Conservation (phyloP, 2,329 filamentous ascomycete species). For the Didymella pomorum region DNA sequence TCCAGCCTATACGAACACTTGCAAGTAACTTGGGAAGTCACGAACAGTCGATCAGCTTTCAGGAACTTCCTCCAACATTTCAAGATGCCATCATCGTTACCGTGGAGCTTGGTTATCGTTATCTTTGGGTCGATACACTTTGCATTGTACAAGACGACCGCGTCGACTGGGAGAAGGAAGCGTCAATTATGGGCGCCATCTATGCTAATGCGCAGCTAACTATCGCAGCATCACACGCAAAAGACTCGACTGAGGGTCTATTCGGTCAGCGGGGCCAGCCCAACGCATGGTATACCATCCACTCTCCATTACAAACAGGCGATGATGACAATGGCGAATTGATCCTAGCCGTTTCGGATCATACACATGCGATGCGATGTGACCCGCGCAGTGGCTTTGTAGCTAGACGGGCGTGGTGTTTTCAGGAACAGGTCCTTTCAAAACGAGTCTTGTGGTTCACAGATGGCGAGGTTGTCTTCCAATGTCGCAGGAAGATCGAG, state of each 20-base stretch:
- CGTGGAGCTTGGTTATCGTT: not conserved
- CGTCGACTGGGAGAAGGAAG: not conserved
- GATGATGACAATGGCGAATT: not conserved
- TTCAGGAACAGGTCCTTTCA: not conserved
- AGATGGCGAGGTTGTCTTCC: not conserved
- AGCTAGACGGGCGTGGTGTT: not conserved
- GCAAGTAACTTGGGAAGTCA: not conserved
- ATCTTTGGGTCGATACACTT: not conserved
- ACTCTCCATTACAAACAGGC: not conserved
- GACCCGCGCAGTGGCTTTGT: not conserved
- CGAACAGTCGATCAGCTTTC: not conserved
- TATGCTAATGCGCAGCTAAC: not conserved
- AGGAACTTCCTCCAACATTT: not conserved
- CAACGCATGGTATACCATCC: not conserved
- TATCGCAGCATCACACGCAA: not conserved
- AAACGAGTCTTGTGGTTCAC: not conserved
- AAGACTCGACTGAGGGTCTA: not conserved
- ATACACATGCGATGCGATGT: not conserved
- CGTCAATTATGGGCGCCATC: not conserved
- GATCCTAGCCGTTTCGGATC: not conserved
- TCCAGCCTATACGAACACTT: not conserved
- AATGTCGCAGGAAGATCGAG: not conserved
- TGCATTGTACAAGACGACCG: not conserved
- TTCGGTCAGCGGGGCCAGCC: not conserved
- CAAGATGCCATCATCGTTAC: not conserved